phyloP scores from a whole-genome alignment of 345 rosid species.

The Corchorus capsularis region DNA sequence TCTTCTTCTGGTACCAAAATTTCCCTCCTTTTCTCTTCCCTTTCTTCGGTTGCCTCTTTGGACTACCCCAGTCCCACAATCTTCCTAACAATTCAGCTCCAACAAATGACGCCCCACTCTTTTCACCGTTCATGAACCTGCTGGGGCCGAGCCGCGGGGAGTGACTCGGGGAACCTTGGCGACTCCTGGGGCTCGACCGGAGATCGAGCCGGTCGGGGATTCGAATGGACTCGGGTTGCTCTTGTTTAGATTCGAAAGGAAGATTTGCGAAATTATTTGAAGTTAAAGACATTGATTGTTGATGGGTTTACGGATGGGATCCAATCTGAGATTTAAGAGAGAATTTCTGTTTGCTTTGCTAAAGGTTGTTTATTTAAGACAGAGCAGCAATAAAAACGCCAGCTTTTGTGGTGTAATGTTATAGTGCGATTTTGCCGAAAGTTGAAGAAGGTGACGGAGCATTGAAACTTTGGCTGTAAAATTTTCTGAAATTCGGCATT shows the following conservation, averaged over 20 bases:
- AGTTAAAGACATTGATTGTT: constrained; percentile 20
- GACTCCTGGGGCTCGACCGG: constrained; percentile 34
- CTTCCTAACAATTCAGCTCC: constrained; percentile 35
- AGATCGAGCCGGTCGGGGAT: constrained; percentile 36
- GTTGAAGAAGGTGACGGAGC: too few species aligned
- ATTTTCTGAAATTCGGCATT: too few species aligned
- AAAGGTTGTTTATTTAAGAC: not conserved
- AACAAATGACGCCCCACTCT: constrained; percentile 19
- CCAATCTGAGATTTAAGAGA: not conserved
- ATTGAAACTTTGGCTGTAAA: too few species aligned
- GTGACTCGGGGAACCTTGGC: constrained; percentile 30
- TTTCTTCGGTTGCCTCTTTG: constrained; percentile 34
- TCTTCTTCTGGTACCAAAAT: constrained; percentile 48
- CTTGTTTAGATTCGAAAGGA: constrained; percentile 29
- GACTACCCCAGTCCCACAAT: constrained; percentile 41
- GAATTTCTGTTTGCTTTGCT: not conserved
- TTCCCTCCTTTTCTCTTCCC: constrained; percentile 49
- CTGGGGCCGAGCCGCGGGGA: constrained; percentile 31
- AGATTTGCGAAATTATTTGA: constrained; percentile 8
- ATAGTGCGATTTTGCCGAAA: too few species aligned
- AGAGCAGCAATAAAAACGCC: not conserved
- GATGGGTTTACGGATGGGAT: not conserved
- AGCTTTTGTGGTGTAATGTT: not conserved
- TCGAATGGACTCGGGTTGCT: constrained; percentile 28
- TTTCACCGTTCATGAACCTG: constrained; percentile 40